phyloP scores from a whole-genome alignment of 2,329 filamentous ascomycete species.

The Aspergillus sclerotialis region DNA sequence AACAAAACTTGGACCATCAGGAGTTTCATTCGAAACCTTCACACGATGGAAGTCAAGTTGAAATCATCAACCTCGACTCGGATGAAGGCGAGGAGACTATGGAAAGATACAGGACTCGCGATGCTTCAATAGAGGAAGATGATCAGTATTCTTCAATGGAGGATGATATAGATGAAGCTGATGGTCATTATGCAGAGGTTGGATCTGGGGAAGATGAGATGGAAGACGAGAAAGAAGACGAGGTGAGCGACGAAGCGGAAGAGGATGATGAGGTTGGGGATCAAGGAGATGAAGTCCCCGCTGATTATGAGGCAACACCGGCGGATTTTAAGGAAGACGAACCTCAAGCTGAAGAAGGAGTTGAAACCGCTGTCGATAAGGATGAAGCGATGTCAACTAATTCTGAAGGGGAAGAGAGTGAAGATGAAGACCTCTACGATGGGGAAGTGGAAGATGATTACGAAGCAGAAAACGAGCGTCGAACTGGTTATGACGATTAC shows the following conservation, averaged over 20 bases:
- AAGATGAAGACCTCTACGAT: slow-evolving; percentile 9
- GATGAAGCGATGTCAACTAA: too few relatives aligned
- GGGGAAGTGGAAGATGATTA: slow-evolving; percentile 12
- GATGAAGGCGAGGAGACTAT: slow-evolving; percentile 3
- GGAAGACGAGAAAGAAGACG: slow-evolving; percentile 3
- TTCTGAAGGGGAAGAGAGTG: slow-evolving; percentile 11
- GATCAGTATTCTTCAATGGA: not conserved
- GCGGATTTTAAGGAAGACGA: not conserved
- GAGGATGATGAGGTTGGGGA: slow-evolving; percentile 9
- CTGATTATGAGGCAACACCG: not conserved
- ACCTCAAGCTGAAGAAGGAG: slow-evolving; percentile 1
- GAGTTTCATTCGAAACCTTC: not conserved
- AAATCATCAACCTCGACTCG: slow-evolving; percentile 1
- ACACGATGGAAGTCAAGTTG: not conserved
- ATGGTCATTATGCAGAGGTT: not conserved
- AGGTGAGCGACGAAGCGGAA: slow-evolving; percentile 2
- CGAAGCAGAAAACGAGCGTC: slow-evolving; percentile 10
- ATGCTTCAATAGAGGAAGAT: not conserved
- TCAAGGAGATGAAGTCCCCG: slow-evolving; percentile 5
- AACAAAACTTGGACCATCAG: not conserved
- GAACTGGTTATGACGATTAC: slow-evolving; percentile 10
- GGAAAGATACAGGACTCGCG: not conserved
- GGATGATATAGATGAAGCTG: not conserved
- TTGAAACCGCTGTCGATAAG: slow-evolving; percentile 6
- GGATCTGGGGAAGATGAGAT: not conserved